Percentiles rank a stretch among this genome's conserved stretches.
Conservation (phyloP, 1,139 yeast genomes). For the Suhomyces wounanorum region DNA sequence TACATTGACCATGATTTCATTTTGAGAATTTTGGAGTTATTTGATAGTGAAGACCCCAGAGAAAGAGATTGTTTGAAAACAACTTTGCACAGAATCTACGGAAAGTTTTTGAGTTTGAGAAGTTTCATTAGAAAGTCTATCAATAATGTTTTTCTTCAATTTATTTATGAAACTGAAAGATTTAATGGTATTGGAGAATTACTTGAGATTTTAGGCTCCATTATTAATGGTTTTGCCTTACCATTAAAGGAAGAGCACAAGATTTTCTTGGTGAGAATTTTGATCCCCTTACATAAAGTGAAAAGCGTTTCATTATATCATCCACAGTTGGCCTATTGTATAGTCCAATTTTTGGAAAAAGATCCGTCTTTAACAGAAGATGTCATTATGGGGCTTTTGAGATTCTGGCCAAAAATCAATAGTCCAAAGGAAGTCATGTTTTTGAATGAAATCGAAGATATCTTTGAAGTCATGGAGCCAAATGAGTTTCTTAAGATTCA, state of each 20-base stretch:
- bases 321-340: conserved; percentile 96
- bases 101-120: conserved; percentile 87
- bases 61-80: conserved; percentile 96
- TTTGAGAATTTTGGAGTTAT: conserved; percentile 75
- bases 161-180: conserved; percentile 92
- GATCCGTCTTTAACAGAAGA: conserved; percentile 92
- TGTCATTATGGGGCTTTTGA: conserved; percentile 85
- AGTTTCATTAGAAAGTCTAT: conserved; percentile 90
- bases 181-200: conserved; percentile 96
- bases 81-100: conserved; percentile 92
- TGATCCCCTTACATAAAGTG: conserved; percentile 91
- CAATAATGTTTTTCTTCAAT: conserved; percentile 88
- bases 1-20: conserved; percentile 92
- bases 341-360: conserved; percentile 93
- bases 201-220: conserved; percentile 91
- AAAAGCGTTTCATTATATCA: conserved; percentile 86
- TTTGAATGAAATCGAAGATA: conserved; percentile 92
- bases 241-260: conserved; percentile 98
- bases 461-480: conserved; percentile 95
- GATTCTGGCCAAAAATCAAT: conserved; percentile 97
- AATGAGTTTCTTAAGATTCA: conserved; percentile 88
- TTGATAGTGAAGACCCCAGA: conserved; percentile 95
- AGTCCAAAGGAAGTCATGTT: conserved; percentile 96
- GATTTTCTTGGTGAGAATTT: conserved; percentile 81
- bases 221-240: conserved; percentile 95